A percentile compares a stretch with the other conserved stretches of the same genome.
Conservation (phyloP, 2,329 filamentous ascomycete species). For the Cercospora sp. region DNA sequence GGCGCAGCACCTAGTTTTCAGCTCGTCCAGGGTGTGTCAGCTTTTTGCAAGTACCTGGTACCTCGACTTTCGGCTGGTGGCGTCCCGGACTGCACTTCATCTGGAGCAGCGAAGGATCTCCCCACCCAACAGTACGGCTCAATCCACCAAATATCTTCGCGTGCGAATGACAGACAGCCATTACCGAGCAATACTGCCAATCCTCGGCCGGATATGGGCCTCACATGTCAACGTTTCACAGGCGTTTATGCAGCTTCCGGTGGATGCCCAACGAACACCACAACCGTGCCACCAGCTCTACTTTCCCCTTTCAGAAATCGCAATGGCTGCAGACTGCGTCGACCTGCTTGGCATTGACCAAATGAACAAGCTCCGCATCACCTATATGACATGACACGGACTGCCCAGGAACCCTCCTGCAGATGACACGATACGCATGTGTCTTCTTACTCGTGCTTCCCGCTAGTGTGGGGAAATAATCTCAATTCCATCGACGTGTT, state of each 20-base stretch:
- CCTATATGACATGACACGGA: not conserved
- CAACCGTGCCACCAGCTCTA: not conserved
- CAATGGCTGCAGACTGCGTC: not conserved
- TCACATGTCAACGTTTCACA: not conserved
- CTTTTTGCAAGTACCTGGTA: not conserved
- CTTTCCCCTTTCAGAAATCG: not conserved
- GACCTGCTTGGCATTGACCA: not conserved
- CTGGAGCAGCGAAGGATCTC: conserved; percentile 1
- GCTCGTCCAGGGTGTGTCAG: conserved; percentile 1
- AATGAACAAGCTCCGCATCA: not conserved
- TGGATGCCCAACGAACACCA: not conserved
- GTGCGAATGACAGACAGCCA: not conserved
- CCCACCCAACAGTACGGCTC: not conserved
- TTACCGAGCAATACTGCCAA: not conserved
- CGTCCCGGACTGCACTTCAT: conserved; percentile 13
- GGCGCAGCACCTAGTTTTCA: conserved; percentile 1
- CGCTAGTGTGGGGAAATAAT: not conserved
- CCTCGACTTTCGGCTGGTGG: conserved; percentile 13
- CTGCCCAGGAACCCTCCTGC: not conserved
- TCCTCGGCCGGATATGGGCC: not conserved
- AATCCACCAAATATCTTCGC: not conserved
- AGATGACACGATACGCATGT: not conserved
- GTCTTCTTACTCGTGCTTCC: not conserved
- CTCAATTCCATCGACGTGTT: not conserved
- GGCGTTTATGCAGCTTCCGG: not conserved